phyloP scores from a whole-genome alignment of 139 green algal genomes.

The Chlorella sp. region DNA sequence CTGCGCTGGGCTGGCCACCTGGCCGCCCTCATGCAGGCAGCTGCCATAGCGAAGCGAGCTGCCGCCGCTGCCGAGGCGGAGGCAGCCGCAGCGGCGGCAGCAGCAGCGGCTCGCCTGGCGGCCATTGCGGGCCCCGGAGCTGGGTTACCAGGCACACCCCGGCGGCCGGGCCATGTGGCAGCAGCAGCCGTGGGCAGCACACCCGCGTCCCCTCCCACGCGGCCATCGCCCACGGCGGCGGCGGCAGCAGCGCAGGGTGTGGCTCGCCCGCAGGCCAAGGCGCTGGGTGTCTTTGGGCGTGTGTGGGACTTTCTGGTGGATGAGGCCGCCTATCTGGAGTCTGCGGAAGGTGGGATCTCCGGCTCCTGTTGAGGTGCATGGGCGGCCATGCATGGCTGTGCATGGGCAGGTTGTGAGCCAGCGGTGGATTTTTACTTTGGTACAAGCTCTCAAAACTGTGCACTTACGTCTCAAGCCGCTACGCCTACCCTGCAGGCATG shows the following conservation, averaged over 20 bases:
- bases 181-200: background rate
- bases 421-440: background rate
- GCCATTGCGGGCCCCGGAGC: background rate
- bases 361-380: background rate
- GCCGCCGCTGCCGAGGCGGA: background rate
- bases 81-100: background rate
- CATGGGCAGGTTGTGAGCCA: too few relatives aligned
- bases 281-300: conserved; percentile 24
- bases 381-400: background rate
- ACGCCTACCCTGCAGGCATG: background rate
- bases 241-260: background rate
- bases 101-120: background rate
- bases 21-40: conserved; percentile 18
- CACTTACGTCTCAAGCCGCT: background rate
- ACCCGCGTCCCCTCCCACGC: background rate
- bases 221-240: background rate
- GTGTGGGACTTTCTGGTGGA: conserved; percentile 45
- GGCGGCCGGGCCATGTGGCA: background rate
- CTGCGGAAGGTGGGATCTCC: background rate
- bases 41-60: background rate
- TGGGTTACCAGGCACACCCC: background rate
- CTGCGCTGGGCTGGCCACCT: conserved; percentile 33
- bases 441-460: background rate
- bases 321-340: conserved; percentile 36
- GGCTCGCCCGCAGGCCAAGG: conserved; percentile 1